Evolutionary conservation across 345 rosid species (phyloP).

Genomic region (Populus simonii): DNA sequence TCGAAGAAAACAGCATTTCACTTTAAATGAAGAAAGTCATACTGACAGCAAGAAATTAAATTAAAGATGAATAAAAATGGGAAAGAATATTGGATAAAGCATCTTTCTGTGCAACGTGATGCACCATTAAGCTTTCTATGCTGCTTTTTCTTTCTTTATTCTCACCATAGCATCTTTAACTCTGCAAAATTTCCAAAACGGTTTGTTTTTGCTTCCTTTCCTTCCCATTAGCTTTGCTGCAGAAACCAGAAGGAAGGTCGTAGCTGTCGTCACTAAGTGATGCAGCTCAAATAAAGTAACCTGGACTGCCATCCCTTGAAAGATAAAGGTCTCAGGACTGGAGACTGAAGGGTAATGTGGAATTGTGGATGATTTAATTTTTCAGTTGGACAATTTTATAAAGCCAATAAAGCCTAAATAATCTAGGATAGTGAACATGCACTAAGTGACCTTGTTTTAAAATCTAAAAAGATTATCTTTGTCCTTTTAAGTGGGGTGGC

Average conservation of each 20-base stretch:
- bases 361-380: background rate
- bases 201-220: background rate
- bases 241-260: conserved; percentile 12
- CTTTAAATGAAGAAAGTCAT: background rate
- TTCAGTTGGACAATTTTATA: background rate
- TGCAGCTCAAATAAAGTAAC: background rate
- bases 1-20: background rate
- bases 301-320: background rate
- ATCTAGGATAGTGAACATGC: conserved; percentile 4
- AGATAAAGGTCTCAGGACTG: background rate
- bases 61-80: conserved; percentile 35
- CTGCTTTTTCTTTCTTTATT: conserved; percentile 27
- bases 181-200: conserved; percentile 8
- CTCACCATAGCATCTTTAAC: conserved; percentile 16
- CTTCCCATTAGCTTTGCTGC: conserved; percentile 9
- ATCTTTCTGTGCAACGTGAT: conserved; percentile 34
- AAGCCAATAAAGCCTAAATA: background rate
- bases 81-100: conserved; percentile 35
- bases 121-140: conserved; percentile 17
- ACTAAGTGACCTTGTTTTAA: background rate
- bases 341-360: background rate
- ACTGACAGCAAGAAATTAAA: conserved; percentile 1
- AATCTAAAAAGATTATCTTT: conserved; percentile 20
- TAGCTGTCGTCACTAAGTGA: background rate
- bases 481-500: conserved; percentile 27